A percentile compares a stretch with the other conserved stretches of the same genome.
Evolutionary conservation across 768 basidiomycete genomes (phyloP).

Genomic region (Naganishia onofrii): DNA sequence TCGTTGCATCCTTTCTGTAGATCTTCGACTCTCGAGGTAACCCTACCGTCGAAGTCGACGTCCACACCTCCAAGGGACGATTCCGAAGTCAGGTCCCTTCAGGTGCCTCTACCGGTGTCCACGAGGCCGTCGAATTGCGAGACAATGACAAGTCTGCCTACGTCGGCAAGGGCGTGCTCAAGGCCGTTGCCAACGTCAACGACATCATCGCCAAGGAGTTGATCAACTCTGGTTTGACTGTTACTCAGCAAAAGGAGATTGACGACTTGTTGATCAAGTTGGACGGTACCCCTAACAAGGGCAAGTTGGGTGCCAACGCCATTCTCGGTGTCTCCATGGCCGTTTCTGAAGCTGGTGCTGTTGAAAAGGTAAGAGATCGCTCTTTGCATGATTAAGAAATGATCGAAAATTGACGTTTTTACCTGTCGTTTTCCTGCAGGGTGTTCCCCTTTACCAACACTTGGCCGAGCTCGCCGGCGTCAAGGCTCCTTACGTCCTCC

Average conservation of each 20-base stretch:
- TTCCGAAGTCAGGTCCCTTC: constrained; percentile 79
- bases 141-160: constrained; percentile 91
- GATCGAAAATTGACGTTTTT: background rate
- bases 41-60: constrained; percentile 84
- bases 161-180: constrained; percentile 92
- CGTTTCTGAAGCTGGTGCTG: constrained; percentile 86
- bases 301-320: constrained; percentile 97
- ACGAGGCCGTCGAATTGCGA: constrained; percentile 98
- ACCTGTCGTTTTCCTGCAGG: constrained; percentile 51
- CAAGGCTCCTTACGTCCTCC: constrained; percentile 88
- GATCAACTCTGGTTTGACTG: constrained; percentile 75
- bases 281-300: constrained; percentile 97
- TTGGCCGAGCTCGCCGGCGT: constrained; percentile 93
- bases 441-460: constrained; percentile 91
- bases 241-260: constrained; percentile 88
- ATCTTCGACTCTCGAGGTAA: constrained; percentile 99
- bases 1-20: constrained; percentile 54
- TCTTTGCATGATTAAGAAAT: background rate
- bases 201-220: constrained; percentile 80
- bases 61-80: constrained; percentile 80
- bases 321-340: constrained; percentile 98
- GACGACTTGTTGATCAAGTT: constrained; percentile 98
- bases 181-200: constrained; percentile 95
- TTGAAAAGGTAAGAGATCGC: constrained; percentile 67
- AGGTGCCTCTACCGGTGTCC: constrained; percentile 95